Evolutionary conservation across 768 basidiomycete genomes (phyloP), one percentile per base, ranked within the genome.

Genomic region (Trametes maxima): DNA sequence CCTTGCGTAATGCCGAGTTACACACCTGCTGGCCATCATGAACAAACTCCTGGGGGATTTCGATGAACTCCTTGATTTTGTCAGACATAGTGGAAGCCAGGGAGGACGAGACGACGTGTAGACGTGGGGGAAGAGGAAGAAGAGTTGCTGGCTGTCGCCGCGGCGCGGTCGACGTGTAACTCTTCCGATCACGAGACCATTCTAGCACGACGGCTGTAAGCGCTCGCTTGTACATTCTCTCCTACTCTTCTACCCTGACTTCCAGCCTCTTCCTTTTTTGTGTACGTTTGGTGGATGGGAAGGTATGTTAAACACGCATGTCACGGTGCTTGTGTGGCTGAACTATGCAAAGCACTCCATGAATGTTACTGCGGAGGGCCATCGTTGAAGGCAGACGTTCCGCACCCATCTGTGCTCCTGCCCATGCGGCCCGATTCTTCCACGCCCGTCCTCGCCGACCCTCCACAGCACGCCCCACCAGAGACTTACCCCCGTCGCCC

Each of bases 11-110:
- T 17, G 24, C 44, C 5, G 25, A 16, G 46, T 52, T 46, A 76
- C 84, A 60, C 43, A 94, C 96, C 82, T 95, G 93, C 69, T 90
- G 92, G 59, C 96, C 96, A 68, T 99, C 97, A 69, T 85, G 90
- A 67, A 95, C 68, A 76, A 98, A 98, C 69, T 94, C 86, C 75
- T 94, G 91, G 37, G 95, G 94, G 56, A 95, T 82, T 56, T 97
- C 95, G 63, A 90, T 76, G 78, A 98, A 88, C 72, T 98, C 96
- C 71, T 85, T 88, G 59, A 96, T 72, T 80, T 91, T 90, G 73
- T 96, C 95, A 63, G 94, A 91, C 92, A 95, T 96, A 77, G 67
- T 47, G 59, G 28, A 33, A 8, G 28, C 28, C 8, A 8, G 8
- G 8, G 42, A 65, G 43, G 58, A 55, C 69, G 64, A 51, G 65